A percentile compares a stretch with the other conserved stretches of the same genome.
Conservation (phyloP, 2,329 filamentous ascomycete genomes). For the Fulvia fulva region DNA sequence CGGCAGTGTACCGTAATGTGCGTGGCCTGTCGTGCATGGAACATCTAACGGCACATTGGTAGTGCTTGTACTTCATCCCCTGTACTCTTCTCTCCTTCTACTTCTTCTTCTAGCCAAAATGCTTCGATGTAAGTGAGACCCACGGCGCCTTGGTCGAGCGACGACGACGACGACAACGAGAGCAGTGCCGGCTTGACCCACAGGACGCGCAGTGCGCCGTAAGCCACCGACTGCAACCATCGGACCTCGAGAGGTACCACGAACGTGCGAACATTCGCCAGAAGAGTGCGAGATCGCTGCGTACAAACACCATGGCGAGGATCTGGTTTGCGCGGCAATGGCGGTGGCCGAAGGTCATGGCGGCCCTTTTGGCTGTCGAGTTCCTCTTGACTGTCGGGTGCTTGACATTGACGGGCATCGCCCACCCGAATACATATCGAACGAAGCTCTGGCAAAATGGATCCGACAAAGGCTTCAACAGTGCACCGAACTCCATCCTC, state of each 20-base stretch:
- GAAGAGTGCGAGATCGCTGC: not conserved
- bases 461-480: slow-evolving; percentile 68
- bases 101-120: not conserved
- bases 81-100: not conserved
- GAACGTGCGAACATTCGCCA: not conserved
- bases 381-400: slow-evolving; percentile 61
- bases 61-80: not conserved
- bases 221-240: not conserved
- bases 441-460: slow-evolving; percentile 71
- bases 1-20: slow-evolving; percentile 9
- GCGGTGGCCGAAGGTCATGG: slow-evolving; percentile 50
- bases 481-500: slow-evolving; percentile 63
- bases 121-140: slow-evolving; percentile 4
- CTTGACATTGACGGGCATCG: slow-evolving; percentile 68
- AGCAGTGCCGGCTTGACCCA: not conserved
- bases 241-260: not conserved
- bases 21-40: slow-evolving; percentile 3
- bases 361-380: slow-evolving; percentile 61
- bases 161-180: slow-evolving; percentile 1
- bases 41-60: not conserved
- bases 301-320: slow-evolving; percentile 1
- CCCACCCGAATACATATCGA: slow-evolving; percentile 69
- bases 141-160: not conserved
- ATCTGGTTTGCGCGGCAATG: slow-evolving; percentile 46
- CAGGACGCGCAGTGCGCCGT: not conserved